A percentile compares a stretch with the other conserved stretches of the same genome.
phyloP scores from a whole-genome alignment of 2,329 filamentous ascomycete genomes.

The Calonectria hawksworthii region DNA sequence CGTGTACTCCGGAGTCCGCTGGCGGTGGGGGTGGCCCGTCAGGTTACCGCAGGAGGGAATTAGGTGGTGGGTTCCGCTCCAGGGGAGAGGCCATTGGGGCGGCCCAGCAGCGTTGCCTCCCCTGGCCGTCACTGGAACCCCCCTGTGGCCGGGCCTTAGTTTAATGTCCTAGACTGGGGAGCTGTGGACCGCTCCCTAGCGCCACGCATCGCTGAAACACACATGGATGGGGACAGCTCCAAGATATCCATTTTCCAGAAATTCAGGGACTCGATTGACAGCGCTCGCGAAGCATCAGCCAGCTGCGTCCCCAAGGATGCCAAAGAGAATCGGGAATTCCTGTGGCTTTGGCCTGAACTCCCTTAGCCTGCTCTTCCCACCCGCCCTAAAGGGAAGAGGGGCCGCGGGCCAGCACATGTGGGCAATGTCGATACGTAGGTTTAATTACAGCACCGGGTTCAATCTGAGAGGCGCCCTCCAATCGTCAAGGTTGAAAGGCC shows the following conservation, averaged over 20 bases:
- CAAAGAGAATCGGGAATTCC: neutral
- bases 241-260: constrained; percentile 2
- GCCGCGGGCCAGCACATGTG: constrained; percentile 7
- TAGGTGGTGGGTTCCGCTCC: constrained; percentile 9
- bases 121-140: constrained; percentile 17
- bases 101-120: constrained; percentile 26
- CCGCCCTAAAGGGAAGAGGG: constrained; percentile 4
- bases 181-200: constrained; percentile 5
- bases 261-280: neutral
- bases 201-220: constrained; percentile 39
- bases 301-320: neutral
- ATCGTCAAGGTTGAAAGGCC: neutral
- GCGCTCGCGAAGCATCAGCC: neutral
- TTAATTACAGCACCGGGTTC: constrained; percentile 23
- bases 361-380: neutral
- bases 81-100: constrained; percentile 20
- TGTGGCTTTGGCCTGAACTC: neutral
- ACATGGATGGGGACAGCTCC: constrained; percentile 24
- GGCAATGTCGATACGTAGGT: constrained; percentile 20
- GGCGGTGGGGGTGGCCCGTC: constrained; percentile 1
- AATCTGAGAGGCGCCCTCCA: constrained; percentile 11
- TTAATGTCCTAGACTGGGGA: constrained; percentile 13
- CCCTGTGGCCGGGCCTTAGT: constrained; percentile 15
- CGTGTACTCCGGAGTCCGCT: constrained; percentile 6
- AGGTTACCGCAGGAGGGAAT: neutral